phyloP scores from a whole-genome alignment of 176 grass and related monocot species.

The Aegilops longissima region DNA sequence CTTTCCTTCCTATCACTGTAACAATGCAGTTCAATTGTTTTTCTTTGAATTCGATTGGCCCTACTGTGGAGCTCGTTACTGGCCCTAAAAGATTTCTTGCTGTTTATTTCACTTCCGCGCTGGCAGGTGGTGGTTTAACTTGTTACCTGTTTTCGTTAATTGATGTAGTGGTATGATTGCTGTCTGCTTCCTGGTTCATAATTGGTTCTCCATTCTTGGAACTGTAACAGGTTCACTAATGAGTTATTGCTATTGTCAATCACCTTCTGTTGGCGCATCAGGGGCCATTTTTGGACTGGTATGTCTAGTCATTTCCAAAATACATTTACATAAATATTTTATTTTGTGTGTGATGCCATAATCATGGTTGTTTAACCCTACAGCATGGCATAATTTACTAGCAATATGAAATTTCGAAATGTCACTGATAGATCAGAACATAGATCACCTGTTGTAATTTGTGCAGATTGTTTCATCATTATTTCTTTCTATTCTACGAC shows the following conservation, averaged over 20 bases:
- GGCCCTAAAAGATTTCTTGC: constrained; percentile 72
- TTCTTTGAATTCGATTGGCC: constrained; percentile 93
- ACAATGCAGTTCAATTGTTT: constrained; percentile 81
- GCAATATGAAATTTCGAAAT: neutral
- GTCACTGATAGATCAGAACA: neutral
- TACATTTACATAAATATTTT: neutral
- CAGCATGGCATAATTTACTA: constrained; percentile 1
- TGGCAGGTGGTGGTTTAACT: constrained; percentile 61
- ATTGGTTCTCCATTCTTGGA: constrained; percentile 23
- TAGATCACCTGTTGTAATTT: neutral
- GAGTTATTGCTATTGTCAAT: constrained; percentile 63
- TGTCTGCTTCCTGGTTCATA: constrained; percentile 22
- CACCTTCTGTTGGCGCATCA: constrained; percentile 81
- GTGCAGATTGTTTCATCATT: neutral
- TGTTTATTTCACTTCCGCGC: constrained; percentile 76
- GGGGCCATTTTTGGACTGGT: constrained; percentile 96
- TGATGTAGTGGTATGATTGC: neutral
- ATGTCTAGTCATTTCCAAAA: constrained; percentile 18
- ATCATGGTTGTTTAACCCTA: neutral
- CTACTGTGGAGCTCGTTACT: constrained; percentile 68
- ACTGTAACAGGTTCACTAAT: constrained; percentile 74
- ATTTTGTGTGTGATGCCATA: neutral
- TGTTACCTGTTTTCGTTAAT: neutral
- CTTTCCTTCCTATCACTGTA: neutral
- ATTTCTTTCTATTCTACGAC: neutral